These are phyloP conservation scores for Talaromyces sp. DNA, from an alignment of 2,329 filamentous ascomycete species.

Conservation along the genomic window DNA sequence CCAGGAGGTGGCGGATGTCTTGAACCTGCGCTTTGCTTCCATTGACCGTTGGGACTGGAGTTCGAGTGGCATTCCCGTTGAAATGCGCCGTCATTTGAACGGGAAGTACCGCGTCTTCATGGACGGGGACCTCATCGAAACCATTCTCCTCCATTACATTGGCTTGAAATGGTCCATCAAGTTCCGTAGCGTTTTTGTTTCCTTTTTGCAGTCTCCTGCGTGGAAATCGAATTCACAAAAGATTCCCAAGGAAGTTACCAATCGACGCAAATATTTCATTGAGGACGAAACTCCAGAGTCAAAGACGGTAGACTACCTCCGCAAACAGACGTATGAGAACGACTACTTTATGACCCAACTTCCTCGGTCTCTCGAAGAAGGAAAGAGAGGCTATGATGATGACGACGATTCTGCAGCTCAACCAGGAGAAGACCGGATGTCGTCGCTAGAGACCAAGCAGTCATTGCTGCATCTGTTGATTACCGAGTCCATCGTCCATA, in stretches of 20 bases:
- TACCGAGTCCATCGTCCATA: constrained; percentile 51
- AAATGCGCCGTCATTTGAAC: constrained; percentile 51
- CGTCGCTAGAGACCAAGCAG: constrained; percentile 48
- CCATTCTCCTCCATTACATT: constrained; percentile 51
- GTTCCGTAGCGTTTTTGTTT: constrained; percentile 39
- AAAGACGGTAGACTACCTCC: constrained; percentile 23
- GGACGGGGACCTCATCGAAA: constrained; percentile 54
- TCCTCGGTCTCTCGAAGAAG: constrained; percentile 35
- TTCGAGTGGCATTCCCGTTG: constrained; percentile 38
- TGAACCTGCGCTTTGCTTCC: constrained; percentile 51
- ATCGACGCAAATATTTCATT: constrained; percentile 44
- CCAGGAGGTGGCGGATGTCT: constrained; percentile 51
- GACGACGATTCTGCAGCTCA: constrained; percentile 25
- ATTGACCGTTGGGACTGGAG: constrained; percentile 52
- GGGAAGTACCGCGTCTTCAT: constrained; percentile 56
- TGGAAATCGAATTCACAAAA: constrained; percentile 34
- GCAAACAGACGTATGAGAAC: constrained; percentile 33
- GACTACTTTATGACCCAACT: constrained; percentile 55
- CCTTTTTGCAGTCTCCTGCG: constrained; percentile 32
- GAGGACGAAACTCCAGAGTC: background rate
- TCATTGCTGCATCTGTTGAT: constrained; percentile 53
- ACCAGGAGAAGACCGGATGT: constrained; percentile 29
- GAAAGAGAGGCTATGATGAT: constrained; percentile 31
- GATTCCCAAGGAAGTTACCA: constrained; percentile 32
- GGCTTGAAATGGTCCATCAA: constrained; percentile 48